Percentiles rank a stretch among this genome's conserved stretches.
Evolutionary conservation across 495 filamentous ascomycete genomes (phyloP).

Genomic region (Tuber umbilicatum): DNA sequence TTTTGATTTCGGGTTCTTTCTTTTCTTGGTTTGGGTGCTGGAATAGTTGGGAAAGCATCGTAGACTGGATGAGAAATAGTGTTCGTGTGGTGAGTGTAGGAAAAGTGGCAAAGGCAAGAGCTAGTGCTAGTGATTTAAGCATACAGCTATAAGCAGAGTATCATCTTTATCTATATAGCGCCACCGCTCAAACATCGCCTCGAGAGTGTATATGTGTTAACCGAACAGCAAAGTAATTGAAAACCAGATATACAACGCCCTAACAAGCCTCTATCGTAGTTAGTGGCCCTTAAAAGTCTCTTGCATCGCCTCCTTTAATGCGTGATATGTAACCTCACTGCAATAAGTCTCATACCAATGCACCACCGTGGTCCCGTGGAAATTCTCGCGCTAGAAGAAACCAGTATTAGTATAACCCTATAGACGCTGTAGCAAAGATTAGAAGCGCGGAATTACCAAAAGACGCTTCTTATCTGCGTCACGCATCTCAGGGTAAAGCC

Average conservation of each 20-base stretch:
- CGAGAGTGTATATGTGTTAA: background rate
- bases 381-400: background rate
- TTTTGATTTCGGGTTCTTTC: background rate
- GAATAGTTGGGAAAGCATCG: background rate
- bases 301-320: background rate
- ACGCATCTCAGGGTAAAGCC: constrained; percentile 12
- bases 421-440: background rate
- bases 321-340: background rate
- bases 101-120: background rate
- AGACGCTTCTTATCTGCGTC: constrained; percentile 10
- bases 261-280: background rate
- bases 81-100: background rate
- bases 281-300: background rate
- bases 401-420: background rate
- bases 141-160: background rate
- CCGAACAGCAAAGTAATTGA: background rate
- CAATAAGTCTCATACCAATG: background rate
- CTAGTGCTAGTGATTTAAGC: background rate
- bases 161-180: background rate
- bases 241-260: background rate
- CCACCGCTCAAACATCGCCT: background rate
- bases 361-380: background rate
- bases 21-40: background rate
- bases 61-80: background rate
- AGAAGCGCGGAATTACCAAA: constrained; percentile 1